Evolutionary conservation across 148 eudicot species (phyloP), one percentile per base, ranked within the genome.

Genomic region (Camellia japonica): DNA sequence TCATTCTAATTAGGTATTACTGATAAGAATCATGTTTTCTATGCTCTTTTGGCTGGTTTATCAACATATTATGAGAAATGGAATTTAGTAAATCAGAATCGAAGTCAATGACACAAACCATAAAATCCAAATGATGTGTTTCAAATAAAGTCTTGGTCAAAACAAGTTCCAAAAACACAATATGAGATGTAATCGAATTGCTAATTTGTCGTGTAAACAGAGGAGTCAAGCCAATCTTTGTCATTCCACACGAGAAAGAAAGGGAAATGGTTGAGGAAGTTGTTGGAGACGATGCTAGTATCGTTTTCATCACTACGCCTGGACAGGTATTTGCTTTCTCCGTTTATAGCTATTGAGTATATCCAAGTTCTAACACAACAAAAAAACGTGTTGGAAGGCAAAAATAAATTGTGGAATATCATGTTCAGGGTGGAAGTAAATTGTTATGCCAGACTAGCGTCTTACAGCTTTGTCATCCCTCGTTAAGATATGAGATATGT

Each of bases 171-270:
- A 51, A 71, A 51, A 71, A 10, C 38, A 55, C 61, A 73, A 52
- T 55, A 23, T 1, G 30, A 0, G n/a, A 67, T 20, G 10, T 13
- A 43, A 64, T n/a, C 68, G 49, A 18, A 5, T 51, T 47, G 16
- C 71, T 66, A 74, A 56, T 68, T 12, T 72, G 77, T 67, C 4
- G 20, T 79, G 18, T 51, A 67, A 80, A 78, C 87, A 95, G 97
- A 75, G 94, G 87, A 83, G 83, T 89, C n/a, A 87, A 78, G 74
- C 97, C 97, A 11, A 56, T 95, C 2, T 95, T 90, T 82, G 98
- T 93, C 62, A 95, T 95, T 74, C 98, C 98, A 74, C 98, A 93
- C 75, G 98, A 95, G 91, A 95, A 93, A 84, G 85, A 85, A 79
- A 85, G 98, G 83, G 98, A 95, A 79, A 89, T 91, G 71, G 91